These are phyloP conservation scores for Cryptosporidium baileyi DNA, from an alignment of 169 alveolate genomes.

Conservation along the genomic window DNA sequence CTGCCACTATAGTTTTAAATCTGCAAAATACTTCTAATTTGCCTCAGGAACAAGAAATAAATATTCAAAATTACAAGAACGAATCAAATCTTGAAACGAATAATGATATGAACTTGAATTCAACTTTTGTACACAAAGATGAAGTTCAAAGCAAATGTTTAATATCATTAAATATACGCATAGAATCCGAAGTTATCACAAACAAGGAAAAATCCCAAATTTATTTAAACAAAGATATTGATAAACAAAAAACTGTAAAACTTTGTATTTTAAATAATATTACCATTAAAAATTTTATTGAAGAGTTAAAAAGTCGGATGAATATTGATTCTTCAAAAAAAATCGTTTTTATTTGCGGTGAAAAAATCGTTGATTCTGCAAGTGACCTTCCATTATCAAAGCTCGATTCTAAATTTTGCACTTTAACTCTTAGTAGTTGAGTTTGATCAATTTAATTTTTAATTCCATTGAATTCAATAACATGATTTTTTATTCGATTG, in stretches of 20 bases:
- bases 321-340: neutral
- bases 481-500: neutral
- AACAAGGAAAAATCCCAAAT: no score
- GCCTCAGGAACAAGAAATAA: neutral
- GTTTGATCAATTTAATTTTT: neutral
- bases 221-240: no score
- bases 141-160: no score
- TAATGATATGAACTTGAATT: no score
- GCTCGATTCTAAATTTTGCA: neutral
- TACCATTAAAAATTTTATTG: neutral
- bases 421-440: neutral
- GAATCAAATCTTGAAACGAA: no score
- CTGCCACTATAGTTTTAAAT: neutral
- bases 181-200: no score
- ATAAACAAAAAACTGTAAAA: no score
- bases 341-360: conserved; percentile 42
- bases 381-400: conserved; percentile 15
- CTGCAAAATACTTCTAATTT: neutral
- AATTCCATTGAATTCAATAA: neutral
- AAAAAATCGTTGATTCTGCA: conserved; percentile 4
- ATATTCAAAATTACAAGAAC: neutral
- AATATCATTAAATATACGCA: no score
- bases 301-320: neutral
- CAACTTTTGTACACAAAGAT: no score
- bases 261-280: neutral